Evolutionary conservation across 805 yeast genomes (phyloP).

Genomic region (Yueomyces sp.): DNA sequence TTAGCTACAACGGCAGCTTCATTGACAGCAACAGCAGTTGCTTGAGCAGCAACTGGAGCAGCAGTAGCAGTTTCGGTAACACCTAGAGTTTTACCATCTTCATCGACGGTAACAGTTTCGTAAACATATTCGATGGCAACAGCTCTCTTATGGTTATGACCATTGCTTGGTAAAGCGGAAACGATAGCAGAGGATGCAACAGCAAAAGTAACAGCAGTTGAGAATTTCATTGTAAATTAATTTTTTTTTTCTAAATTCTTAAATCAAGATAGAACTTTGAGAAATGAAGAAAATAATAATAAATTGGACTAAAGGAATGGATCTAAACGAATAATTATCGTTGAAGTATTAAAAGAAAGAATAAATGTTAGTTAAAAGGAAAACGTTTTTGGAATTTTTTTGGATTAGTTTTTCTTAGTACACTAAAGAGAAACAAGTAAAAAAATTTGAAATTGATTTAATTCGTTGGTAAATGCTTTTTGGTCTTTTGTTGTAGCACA

Average conservation of each 20-base stretch:
- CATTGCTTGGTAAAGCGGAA: slow-evolving; percentile 14
- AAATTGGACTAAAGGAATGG: not conserved
- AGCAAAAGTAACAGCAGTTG: slow-evolving; percentile 20
- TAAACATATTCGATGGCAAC: slow-evolving; percentile 39
- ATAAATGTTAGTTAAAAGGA: slow-evolving; percentile 23
- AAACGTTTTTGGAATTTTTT: not conserved
- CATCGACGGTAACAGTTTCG: slow-evolving; percentile 41
- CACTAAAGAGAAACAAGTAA: too few relatives aligned
- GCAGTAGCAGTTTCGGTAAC: slow-evolving; percentile 13
- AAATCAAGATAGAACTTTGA: slow-evolving; percentile 1
- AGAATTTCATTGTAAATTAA: slow-evolving; percentile 20
- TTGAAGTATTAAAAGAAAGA: slow-evolving; percentile 20
- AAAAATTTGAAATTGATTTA: too few relatives aligned
- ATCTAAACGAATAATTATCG: not conserved
- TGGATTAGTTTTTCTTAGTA: not conserved
- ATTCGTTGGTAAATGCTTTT: too few relatives aligned
- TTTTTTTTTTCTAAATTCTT: not conserved
- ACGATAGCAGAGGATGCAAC: slow-evolving; percentile 15
- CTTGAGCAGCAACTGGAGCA: slow-evolving; percentile 16
- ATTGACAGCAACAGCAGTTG: slow-evolving; percentile 11
- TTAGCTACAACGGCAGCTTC: not conserved
- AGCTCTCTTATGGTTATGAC: slow-evolving; percentile 39
- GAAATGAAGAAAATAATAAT: not conserved
- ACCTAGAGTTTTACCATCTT: slow-evolving; percentile 31
- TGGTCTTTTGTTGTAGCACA: too few relatives aligned